These are phyloP conservation scores for Dalbergia cultrata DNA, from an alignment of 306 rosid species.

Conservation along the genomic window DNA sequence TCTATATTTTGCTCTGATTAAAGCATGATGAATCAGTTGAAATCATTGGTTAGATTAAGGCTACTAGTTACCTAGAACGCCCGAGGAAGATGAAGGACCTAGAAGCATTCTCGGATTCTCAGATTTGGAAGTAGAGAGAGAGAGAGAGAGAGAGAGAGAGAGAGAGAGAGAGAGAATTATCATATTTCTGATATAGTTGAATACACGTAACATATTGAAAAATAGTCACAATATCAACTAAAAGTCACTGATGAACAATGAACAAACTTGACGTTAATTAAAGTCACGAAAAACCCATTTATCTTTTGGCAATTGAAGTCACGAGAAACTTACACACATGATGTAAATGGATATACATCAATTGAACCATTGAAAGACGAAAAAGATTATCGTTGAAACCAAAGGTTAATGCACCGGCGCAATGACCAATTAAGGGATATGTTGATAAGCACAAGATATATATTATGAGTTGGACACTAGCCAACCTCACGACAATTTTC, in stretches of 20 bases:
- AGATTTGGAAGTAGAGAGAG: too few species aligned
- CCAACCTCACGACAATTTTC: background rate
- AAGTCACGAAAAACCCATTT: slow-evolving; percentile 29
- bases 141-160: too few species aligned
- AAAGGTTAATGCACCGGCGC: slow-evolving; percentile 12
- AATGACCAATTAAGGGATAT: slow-evolving; percentile 27
- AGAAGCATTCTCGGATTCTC: too few species aligned
- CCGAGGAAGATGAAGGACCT: too few species aligned
- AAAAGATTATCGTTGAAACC: slow-evolving; percentile 14
- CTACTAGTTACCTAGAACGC: too few species aligned
- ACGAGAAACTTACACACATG: slow-evolving; percentile 37
- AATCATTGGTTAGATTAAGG: too few species aligned
- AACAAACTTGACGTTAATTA: background rate
- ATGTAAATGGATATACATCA: slow-evolving; percentile 32
- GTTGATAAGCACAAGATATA: slow-evolving; percentile 20
- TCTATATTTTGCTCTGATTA: too few species aligned
- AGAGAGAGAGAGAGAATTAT: too few species aligned
- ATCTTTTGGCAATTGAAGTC: slow-evolving; percentile 34
- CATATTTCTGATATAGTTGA: too few species aligned
- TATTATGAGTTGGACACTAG: slow-evolving; percentile 23
- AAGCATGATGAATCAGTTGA: too few species aligned
- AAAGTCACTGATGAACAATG: background rate
- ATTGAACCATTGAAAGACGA: slow-evolving; percentile 16
- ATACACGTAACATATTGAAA: background rate
- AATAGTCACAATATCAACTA: background rate